phyloP scores from a whole-genome alignment of 2,329 filamentous ascomycete species.

The Colletotrichum cereale region DNA sequence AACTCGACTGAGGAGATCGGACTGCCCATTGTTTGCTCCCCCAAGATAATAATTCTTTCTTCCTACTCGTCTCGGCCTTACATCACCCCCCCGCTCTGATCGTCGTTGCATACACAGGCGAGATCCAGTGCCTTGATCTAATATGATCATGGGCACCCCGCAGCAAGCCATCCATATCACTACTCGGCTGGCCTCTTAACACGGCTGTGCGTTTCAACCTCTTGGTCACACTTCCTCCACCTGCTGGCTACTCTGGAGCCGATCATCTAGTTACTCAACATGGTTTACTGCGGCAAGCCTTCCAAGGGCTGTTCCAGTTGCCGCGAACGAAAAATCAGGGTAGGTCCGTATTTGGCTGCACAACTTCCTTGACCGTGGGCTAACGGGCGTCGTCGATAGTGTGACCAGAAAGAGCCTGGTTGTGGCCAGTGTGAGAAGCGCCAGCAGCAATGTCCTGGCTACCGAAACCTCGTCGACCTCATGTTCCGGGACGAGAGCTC shows the following conservation, averaged over 20 bases:
- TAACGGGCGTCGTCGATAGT: slow-evolving; percentile 52
- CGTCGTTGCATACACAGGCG: slow-evolving; percentile 9
- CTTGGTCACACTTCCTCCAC: background rate
- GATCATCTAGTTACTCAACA: slow-evolving; percentile 44
- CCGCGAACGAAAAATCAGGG: slow-evolving; percentile 67
- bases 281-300: slow-evolving; percentile 71
- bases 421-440: slow-evolving; percentile 69
- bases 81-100: slow-evolving; percentile 11
- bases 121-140: slow-evolving; percentile 19
- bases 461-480: slow-evolving; percentile 66
- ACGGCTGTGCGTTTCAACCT: background rate
- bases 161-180: slow-evolving; percentile 2
- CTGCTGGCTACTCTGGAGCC: background rate
- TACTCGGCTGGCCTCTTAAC: slow-evolving; percentile 1
- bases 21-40: slow-evolving; percentile 9
- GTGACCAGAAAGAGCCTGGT: slow-evolving; percentile 63
- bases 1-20: background rate
- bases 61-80: slow-evolving; percentile 7
- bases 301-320: slow-evolving; percentile 69
- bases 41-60: slow-evolving; percentile 2
- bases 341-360: slow-evolving; percentile 50
- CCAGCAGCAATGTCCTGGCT: slow-evolving; percentile 65
- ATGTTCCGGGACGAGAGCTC: slow-evolving; percentile 70
- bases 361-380: background rate
- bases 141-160: slow-evolving; percentile 16